Evolutionary conservation across 805 yeast genomes (phyloP).

Genomic region (Pichia rugopelliculosa): DNA sequence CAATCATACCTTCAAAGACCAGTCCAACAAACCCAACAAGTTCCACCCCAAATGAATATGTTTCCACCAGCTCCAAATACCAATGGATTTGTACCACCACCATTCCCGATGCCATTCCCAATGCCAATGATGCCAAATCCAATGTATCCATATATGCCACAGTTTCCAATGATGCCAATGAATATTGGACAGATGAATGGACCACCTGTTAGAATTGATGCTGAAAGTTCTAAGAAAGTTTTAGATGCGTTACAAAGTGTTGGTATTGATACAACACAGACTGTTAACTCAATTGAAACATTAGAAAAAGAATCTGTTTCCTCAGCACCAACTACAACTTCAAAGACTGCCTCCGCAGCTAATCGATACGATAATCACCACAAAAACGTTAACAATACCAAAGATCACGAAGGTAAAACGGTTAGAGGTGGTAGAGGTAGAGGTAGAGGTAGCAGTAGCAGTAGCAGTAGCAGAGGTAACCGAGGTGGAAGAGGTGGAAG

Average conservation of each 20-base stretch:
- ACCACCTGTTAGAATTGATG: not conserved
- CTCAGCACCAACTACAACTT: not conserved
- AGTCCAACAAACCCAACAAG: not conserved
- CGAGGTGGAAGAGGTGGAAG: constrained; percentile 20
- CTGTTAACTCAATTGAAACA: not conserved
- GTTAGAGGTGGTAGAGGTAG: not conserved
- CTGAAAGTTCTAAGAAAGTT: constrained; percentile 4
- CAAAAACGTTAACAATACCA: not conserved
- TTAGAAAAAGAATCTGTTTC: not conserved
- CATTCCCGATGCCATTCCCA: constrained; percentile 6
- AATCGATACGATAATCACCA: not conserved
- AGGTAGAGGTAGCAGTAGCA: constrained; percentile 4
- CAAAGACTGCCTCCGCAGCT: not conserved
- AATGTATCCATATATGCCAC: constrained; percentile 8
- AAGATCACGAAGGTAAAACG: not conserved
- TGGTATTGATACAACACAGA: not conserved
- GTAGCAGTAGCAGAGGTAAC: constrained; percentile 15
- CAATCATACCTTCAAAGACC: not conserved
- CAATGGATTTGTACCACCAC: not conserved
- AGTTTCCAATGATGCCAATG: not conserved
- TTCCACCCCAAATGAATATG: not conserved
- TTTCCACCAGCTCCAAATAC: not conserved
- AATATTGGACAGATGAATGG: not conserved
- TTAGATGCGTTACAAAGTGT: constrained; percentile 4
- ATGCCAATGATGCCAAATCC: constrained; percentile 5